Evolutionary conservation across 2,329 filamentous ascomycete genomes (phyloP), one percentile per base, ranked within the genome.

Genomic region (Ophiobolus disseminans): DNA sequence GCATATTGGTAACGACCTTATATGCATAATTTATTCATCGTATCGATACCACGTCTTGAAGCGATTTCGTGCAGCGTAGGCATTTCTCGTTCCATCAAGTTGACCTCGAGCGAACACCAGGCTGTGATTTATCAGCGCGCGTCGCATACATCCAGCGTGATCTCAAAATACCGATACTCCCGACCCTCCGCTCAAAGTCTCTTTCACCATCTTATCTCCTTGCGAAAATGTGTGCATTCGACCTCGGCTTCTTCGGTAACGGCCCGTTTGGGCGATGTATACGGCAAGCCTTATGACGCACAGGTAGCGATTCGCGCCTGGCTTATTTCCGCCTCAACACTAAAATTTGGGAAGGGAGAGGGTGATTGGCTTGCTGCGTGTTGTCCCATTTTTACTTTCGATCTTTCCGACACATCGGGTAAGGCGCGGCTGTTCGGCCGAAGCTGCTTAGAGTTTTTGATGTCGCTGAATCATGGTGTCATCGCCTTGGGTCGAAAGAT

Each of bases 401-500:
- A 36, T 11, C 17, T 20, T 36, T 36, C 2, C 6, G 13, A 11
- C 16, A n/a, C 40, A 34, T 9, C 20, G 26, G 26, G 17, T 20
- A 34, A 11, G 37, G 26, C 11, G 28, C 14, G 4, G n/a, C n/a
- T 11, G 22, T 45, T 56, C 55, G 55, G 52, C 52, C 55, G 55
- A 58, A 39, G 11, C 14, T 34, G 32, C 10, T 40, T 16, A 6
- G 25, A 42, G 44, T 47, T 51, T 51, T 53, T 52, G 46, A 46
- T 25, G 31, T 45, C 25, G 25, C 34, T 4, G 13, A 25, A 50
- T 51, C 49, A 58, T 49, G 48, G 45, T 58, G 50, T 56, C 47
- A 56, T 58, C 44, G 44, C 37, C 46, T 38, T 25, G n/a, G n/a
- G 31, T 48, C 43, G 43, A 35, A 4, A 16, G 14, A 20, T 4